Conservation (phyloP, 257 asterid species). For the Nicotiana paniculata region DNA sequence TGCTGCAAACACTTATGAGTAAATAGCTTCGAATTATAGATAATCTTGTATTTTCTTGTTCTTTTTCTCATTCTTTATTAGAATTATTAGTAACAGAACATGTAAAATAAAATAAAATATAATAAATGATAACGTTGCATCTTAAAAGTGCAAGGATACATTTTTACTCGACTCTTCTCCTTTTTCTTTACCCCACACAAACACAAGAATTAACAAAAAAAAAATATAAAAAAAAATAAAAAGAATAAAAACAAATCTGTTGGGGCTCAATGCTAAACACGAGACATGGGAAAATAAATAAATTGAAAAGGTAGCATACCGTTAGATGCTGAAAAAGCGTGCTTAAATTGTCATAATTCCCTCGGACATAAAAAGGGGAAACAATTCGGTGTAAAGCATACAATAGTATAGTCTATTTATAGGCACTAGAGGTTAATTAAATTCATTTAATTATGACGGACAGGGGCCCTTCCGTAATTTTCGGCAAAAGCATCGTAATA, state of each 20-base stretch:
- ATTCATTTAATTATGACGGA: not conserved
- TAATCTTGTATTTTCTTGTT: not conserved
- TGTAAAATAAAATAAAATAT: not conserved
- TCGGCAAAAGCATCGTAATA: not conserved
- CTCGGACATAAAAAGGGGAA: slow-evolving; percentile 30
- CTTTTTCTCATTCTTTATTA: not conserved
- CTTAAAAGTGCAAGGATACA: not conserved
- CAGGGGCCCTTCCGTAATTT: not conserved
- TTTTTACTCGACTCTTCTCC: too few relatives aligned
- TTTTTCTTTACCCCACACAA: too few relatives aligned
- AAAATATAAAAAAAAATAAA: too few relatives aligned
- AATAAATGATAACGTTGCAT: not conserved
- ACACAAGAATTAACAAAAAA: too few relatives aligned
- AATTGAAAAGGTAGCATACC: not conserved
- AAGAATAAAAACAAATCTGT: not conserved
- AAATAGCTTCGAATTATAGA: not conserved
- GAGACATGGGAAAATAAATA: not conserved
- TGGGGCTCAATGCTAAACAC: not conserved
- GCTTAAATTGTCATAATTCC: slow-evolving; percentile 41
- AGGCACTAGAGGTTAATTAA: not conserved
- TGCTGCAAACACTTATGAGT: not conserved
- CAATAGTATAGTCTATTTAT: not conserved
- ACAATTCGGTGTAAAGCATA: slow-evolving; percentile 54
- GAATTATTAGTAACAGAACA: not conserved
- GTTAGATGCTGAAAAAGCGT: slow-evolving; percentile 32